Conservation (phyloP, 2,329 filamentous ascomycete genomes). For the Lasiodiplodia theobromae region DNA sequence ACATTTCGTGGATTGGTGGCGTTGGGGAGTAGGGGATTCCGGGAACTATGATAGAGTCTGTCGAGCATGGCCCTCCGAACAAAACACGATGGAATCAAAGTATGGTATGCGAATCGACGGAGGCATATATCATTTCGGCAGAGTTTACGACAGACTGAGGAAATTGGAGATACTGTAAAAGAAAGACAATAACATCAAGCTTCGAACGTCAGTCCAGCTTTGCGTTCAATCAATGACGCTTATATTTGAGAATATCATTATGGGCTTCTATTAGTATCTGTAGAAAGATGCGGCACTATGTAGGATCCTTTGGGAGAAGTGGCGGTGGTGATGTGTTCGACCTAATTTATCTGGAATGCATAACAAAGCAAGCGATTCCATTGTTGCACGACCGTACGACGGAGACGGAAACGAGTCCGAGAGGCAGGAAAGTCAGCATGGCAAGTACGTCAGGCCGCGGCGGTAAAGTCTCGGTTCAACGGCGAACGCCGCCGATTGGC, state of each 20-base stretch:
- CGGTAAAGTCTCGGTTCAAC: not conserved
- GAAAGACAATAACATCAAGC: not conserved
- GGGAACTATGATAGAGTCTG: no score
- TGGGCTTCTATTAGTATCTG: not conserved
- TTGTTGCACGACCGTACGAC: not conserved
- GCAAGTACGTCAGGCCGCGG: not conserved
- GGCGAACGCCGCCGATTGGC: slow-evolving; percentile 7
- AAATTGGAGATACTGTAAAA: not conserved
- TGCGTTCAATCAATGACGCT: not conserved
- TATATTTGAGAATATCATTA: not conserved
- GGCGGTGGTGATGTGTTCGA: not conserved
- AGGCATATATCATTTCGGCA: no score
- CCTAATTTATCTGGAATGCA: not conserved
- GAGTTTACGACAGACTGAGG: not conserved
- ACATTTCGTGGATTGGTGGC: not conserved
- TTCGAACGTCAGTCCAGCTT: not conserved
- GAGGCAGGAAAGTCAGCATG: not conserved
- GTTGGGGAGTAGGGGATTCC: not conserved
- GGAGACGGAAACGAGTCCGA: not conserved
- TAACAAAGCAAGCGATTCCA: not conserved
- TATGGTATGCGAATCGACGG: no score
- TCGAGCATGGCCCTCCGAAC: no score
- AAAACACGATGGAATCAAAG: no score
- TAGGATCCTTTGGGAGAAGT: not conserved
- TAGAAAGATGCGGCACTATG: not conserved